Evolutionary conservation across 2,329 filamentous ascomycete species (phyloP).

Genomic region (Uncinocarpus reesii): DNA sequence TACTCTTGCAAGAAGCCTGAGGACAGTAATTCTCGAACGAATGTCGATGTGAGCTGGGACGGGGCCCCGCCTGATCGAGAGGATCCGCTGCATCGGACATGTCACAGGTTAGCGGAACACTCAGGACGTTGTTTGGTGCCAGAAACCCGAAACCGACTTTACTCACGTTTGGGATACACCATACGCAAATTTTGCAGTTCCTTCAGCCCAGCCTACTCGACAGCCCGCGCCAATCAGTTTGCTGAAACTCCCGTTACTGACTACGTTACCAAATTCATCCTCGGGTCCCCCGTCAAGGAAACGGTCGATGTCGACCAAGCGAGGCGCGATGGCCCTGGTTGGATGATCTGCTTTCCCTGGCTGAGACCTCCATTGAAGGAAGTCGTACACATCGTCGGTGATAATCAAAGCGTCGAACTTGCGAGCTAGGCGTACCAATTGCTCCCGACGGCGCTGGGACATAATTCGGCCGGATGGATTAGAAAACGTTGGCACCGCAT

Average conservation of each 20-base stretch:
- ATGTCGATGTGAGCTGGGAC: constrained; percentile 49
- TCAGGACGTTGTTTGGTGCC: too few relatives aligned
- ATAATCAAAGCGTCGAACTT: constrained; percentile 72
- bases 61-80: constrained; percentile 50
- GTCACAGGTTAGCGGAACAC: too few relatives aligned
- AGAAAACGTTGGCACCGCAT: constrained; percentile 76
- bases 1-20: constrained; percentile 44
- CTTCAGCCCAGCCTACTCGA: constrained; percentile 82
- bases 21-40: constrained; percentile 46
- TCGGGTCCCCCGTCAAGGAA: constrained; percentile 51
- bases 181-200: constrained; percentile 50
- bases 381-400: constrained; percentile 88
- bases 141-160: constrained; percentile 7
- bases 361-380: constrained; percentile 58
- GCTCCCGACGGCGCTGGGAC: constrained; percentile 55
- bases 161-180: constrained; percentile 51
- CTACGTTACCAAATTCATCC: constrained; percentile 63
- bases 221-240: constrained; percentile 76
- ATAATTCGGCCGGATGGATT: constrained; percentile 83
- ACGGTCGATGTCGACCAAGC: constrained; percentile 68
- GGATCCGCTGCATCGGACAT: constrained; percentile 40
- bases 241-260: constrained; percentile 82
- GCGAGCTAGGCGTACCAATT: constrained; percentile 65
- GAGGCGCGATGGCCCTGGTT: constrained; percentile 43
- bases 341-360: constrained; percentile 3